Evolutionary conservation across 495 filamentous ascomycete genomes (phyloP), one percentile per base, ranked within the genome.

Genomic region (Podospora bellae-mahoneyi): DNA sequence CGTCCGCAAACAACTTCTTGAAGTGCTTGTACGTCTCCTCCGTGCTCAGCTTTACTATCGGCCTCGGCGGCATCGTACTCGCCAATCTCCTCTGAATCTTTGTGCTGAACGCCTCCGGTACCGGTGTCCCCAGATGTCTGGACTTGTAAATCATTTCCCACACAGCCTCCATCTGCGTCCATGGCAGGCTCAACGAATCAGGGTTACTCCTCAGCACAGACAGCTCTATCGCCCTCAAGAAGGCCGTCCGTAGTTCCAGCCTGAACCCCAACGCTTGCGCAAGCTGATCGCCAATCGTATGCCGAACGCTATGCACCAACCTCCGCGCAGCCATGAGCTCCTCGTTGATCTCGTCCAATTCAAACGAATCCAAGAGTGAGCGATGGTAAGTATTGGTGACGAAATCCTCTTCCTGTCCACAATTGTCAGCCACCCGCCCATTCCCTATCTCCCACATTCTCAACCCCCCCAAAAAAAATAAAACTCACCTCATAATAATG

Each of bases 11-110:
- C 28, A 97, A 77, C 39, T 86, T 85, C 71, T 85, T 85, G 71
- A 97, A 82, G 71, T 91, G 88, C 66, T 78, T 78, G 69, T 88
- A 84, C 5, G 94, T 92, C 73, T 92, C 88, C 23, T 89, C 86
- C 63, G 90, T 88, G 54, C 83, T 86, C 44, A 92, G 84, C 34
- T 90, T 85, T 18, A 97, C 91, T 71, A 97, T 94, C 6, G 94
- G 92, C 28, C 94, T 88, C 27, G 95, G 96, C 4, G 95, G 95
- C 64, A 96, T 92, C 4, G 92, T 97, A 72, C 92, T 97, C 7
- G 95, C 92, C 5, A 99, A 80, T 68, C 88, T 89, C 15, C 96
- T 86, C 74, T 99, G 95, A 13, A 98, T 85, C 77, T 96, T 97
- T 39, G 88, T 85, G 72, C 93, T 97, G 77, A 97, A 98, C 2